phyloP scores from a whole-genome alignment of 345 rosid genomes.

The Psidium guajava region DNA sequence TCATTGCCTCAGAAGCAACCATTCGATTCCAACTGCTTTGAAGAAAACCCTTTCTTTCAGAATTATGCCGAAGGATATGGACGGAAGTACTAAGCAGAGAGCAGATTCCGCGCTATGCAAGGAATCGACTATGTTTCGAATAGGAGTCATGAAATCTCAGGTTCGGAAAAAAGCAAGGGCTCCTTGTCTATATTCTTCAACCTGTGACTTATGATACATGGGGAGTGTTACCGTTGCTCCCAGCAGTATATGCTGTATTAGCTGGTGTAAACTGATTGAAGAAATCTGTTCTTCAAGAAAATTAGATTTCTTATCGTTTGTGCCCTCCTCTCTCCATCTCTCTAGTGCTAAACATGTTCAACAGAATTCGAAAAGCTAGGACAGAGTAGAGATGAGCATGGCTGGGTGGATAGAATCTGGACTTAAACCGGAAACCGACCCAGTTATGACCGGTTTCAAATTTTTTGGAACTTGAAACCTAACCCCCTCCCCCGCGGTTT shows the following conservation, averaged over 20 bases:
- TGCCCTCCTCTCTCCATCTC: neutral
- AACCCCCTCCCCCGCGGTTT: too few relatives aligned
- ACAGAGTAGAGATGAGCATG: too few relatives aligned
- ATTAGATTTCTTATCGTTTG: neutral
- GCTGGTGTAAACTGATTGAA: neutral
- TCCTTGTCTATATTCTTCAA: neutral
- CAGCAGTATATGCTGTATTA: neutral
- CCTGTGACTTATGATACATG: neutral
- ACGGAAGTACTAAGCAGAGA: neutral
- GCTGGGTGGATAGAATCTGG: too few relatives aligned
- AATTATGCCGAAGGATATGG: neutral
- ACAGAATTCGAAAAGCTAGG: neutral
- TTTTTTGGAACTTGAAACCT: too few relatives aligned
- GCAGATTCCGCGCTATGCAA: neutral
- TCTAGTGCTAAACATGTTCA: neutral
- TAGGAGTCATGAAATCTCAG: neutral
- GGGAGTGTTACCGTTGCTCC: neutral
- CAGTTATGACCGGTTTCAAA: too few relatives aligned
- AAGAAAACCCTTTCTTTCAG: neutral
- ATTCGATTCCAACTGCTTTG: neutral
- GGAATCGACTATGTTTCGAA: neutral
- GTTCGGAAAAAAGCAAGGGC: neutral
- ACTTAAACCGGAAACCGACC: too few relatives aligned
- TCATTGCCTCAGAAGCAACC: neutral
- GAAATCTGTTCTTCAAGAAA: slow-evolving; percentile 19